Evolutionary conservation across 2,329 filamentous ascomycete genomes (phyloP), one percentile per base, ranked within the genome.

Genomic region (Aspergillus aculeatus): DNA sequence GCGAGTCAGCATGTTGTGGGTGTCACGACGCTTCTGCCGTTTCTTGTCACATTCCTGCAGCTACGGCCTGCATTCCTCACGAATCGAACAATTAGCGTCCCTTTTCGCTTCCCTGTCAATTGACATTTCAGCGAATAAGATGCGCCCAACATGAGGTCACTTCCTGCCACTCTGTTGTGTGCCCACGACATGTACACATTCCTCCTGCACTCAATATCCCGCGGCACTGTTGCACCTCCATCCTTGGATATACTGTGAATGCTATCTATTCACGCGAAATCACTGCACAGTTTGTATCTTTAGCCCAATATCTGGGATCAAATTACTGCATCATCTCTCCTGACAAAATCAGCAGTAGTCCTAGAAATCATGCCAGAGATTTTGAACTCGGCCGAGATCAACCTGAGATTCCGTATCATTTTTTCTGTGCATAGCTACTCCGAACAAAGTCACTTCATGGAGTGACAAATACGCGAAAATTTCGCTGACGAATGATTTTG

Each of bases 1-100:
- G 38, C 52, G 12, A 54, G 41, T 48, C 41, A 55, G 19, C 19
- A 26, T 54, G 31, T 26, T 41, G 38, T 44, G 35, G n/a, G 38
- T 31, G 32, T 64, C 61, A 64, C 55, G 56, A 60, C 50, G 58
- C 54, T 50, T 47, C 50, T 54, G 52, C 57, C 35, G 38, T 56
- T 55, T 47, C 62, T 63, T 55, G 50, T 64, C 62, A 64, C 62
- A 63, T 57, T 63, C 58, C 58, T 61, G 60, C 62, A 61, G 60
- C 26, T 29, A 29, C 26, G 9, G 26, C 26, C 26, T 29, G 26
- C 26, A 29, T 29, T 9, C 26, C 26, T 29, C 26, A 7, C 26
- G 26, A 29, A 29, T 29, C 7, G 26, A 29, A 29, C 10, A 50
- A 47, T 57, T 62, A 62, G 61, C 38, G 53, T 58, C 23, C 23